Evolutionary conservation across 1,284 basidiomycete genomes (phyloP).

Genomic region (Wolfiporia cocos): DNA sequence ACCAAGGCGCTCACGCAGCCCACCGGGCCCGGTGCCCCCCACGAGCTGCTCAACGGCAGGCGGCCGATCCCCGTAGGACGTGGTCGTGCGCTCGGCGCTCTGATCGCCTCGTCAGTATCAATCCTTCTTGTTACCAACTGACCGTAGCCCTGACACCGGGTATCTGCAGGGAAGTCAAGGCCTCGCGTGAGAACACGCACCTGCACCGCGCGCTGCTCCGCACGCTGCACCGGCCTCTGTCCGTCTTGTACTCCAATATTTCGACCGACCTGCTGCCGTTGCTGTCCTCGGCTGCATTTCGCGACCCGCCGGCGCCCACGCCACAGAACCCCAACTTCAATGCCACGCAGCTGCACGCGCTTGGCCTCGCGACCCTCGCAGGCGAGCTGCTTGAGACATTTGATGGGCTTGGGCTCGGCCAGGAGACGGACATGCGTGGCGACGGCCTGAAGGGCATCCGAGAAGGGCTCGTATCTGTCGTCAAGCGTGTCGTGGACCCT

Average conservation of each 20-base stretch:
- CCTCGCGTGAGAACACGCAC: constrained; percentile 54
- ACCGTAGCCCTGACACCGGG: constrained; percentile 15
- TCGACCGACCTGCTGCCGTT: constrained; percentile 61
- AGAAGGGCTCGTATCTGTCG: constrained; percentile 59
- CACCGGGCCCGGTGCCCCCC: constrained; percentile 38
- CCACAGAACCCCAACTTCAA: constrained; percentile 47
- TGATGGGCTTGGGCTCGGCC: constrained; percentile 55
- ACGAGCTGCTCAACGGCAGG: constrained; percentile 53
- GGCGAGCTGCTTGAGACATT: constrained; percentile 68
- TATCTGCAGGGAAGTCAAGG: constrained; percentile 55
- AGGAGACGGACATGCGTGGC: constrained; percentile 51
- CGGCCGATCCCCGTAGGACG: constrained; percentile 66
- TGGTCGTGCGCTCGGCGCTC: constrained; percentile 54
- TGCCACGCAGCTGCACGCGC: constrained; percentile 63
- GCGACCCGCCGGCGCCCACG: constrained; percentile 43
- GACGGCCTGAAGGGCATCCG: constrained; percentile 62
- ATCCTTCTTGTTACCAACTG: constrained; percentile 9
- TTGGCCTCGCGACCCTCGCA: constrained; percentile 60
- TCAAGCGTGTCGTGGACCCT: constrained; percentile 60
- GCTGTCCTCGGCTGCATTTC: constrained; percentile 58
- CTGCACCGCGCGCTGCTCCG: constrained; percentile 66
- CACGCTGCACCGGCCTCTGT: constrained; percentile 67
- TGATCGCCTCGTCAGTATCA: constrained; percentile 60
- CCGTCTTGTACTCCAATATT: constrained; percentile 64
- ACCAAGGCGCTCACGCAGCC: constrained; percentile 68